A percentile compares a stretch with the other conserved stretches of the same genome.
Conservation (phyloP, 2,329 filamentous ascomycete genomes). For the Pseudodiploospora longispora region DNA sequence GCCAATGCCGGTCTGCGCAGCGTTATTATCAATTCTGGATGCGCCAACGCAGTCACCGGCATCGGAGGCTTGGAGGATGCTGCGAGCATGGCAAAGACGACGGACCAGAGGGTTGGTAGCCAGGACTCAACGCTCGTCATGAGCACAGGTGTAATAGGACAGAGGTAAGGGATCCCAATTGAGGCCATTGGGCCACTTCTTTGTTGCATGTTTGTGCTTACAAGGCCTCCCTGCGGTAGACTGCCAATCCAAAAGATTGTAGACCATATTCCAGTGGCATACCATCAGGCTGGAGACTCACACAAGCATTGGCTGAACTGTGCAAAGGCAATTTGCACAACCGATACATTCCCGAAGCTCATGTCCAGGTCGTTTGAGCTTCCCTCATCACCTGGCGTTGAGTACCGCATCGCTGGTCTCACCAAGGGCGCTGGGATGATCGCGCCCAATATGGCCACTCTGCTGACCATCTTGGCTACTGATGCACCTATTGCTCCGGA, state of each 20-base stretch:
- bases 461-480: constrained; percentile 85
- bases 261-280: constrained; percentile 68
- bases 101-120: constrained; percentile 54
- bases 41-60: constrained; percentile 94
- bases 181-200: constrained; percentile 1
- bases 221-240: constrained; percentile 28
- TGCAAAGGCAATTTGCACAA: constrained; percentile 92
- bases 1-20: constrained; percentile 64
- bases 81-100: constrained; percentile 68
- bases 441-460: constrained; percentile 96
- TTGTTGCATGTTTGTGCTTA: constrained; percentile 3
- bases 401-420: constrained; percentile 86
- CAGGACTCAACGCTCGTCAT: constrained; percentile 73
- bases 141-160: constrained; percentile 97
- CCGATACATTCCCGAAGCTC: constrained; percentile 96
- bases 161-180: constrained; percentile 49
- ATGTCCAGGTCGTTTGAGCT: constrained; percentile 77
- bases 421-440: constrained; percentile 99
- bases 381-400: constrained; percentile 65
- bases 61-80: constrained; percentile 86
- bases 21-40: constrained; percentile 90
- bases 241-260: constrained; percentile 89
- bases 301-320: constrained; percentile 83
- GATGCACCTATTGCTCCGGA: constrained; percentile 70
- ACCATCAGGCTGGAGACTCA: constrained; percentile 60